phyloP scores from a whole-genome alignment of 2,329 filamentous ascomycete genomes.

The Phyllosticta citriasiana region DNA sequence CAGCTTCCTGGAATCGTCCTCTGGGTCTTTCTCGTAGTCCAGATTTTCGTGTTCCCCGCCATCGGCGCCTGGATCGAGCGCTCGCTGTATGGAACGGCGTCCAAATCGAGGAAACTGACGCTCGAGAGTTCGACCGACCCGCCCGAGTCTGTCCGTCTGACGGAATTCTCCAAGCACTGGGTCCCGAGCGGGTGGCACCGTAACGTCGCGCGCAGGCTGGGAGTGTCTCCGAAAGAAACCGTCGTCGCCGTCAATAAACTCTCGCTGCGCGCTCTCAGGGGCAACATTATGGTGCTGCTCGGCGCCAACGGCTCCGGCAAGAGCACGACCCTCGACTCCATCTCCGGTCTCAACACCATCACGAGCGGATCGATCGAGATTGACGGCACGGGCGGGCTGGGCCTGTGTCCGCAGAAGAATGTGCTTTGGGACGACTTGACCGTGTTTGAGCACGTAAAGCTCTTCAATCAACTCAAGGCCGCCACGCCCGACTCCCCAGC shows the following conservation, averaged over 20 bases:
- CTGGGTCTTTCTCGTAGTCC: slow-evolving; percentile 67
- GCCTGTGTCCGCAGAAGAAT: slow-evolving; percentile 86
- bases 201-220: slow-evolving; percentile 36
- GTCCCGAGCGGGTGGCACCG: slow-evolving; percentile 51
- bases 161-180: slow-evolving; percentile 70
- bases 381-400: slow-evolving; percentile 67
- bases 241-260: slow-evolving; percentile 73
- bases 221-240: slow-evolving; percentile 44
- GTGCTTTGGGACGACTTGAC: slow-evolving; percentile 86
- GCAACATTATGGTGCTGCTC: slow-evolving; percentile 76
- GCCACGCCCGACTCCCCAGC: slow-evolving; percentile 47
- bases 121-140: slow-evolving; percentile 17
- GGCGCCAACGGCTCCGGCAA: slow-evolving; percentile 89
- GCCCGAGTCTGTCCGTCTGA: slow-evolving; percentile 47
- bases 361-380: slow-evolving; percentile 69
- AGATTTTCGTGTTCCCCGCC: slow-evolving; percentile 68
- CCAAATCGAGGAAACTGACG: slow-evolving; percentile 37
- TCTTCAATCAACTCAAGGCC: slow-evolving; percentile 77
- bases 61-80: slow-evolving; percentile 67
- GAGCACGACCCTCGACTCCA: slow-evolving; percentile 78
- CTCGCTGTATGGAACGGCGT: slow-evolving; percentile 64
- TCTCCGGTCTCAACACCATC: slow-evolving; percentile 70
- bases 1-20: slow-evolving; percentile 62
- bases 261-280: slow-evolving; percentile 59
- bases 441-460: slow-evolving; percentile 70